Evolutionary conservation across 177 flowering plant genomes (phyloP).

Genomic region (Vitis hybrid): DNA sequence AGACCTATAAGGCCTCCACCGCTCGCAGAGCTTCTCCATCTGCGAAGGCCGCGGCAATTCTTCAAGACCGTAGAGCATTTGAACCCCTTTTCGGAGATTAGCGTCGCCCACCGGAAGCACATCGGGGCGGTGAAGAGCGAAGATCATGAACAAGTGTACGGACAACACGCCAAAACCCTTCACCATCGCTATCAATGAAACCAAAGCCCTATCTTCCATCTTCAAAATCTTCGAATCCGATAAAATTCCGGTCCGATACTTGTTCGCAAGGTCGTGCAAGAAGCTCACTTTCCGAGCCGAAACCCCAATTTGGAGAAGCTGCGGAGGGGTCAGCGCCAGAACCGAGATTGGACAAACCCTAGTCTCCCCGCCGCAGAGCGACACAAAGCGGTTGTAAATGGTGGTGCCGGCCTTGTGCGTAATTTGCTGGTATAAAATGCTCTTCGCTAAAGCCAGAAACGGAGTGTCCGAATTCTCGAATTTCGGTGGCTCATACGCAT

Average conservation of each 20-base stretch:
- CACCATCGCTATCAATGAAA: not conserved
- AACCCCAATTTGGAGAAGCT: not conserved
- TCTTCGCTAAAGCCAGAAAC: conserved; percentile 10
- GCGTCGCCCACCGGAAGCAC: not conserved
- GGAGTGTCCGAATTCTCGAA: conserved; percentile 3
- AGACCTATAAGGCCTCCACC: conserved; percentile 1
- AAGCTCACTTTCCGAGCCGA: not conserved
- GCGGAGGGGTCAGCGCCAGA: not conserved
- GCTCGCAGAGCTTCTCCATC: conserved; percentile 5
- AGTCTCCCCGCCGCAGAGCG: conserved; percentile 13
- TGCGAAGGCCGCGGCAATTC: conserved; percentile 4
- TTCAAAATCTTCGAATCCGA: not conserved
- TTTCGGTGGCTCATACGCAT: conserved; percentile 1
- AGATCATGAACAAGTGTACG: not conserved
- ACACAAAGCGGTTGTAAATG: conserved; percentile 3
- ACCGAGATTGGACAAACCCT: not conserved
- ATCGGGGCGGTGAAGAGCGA: not conserved
- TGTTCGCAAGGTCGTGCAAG: not conserved
- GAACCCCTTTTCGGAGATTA: conserved; percentile 5
- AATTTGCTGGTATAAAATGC: conserved; percentile 8
- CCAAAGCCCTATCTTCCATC: not conserved
- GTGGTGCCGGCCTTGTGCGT: conserved; percentile 4
- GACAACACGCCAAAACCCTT: not conserved
- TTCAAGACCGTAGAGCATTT: not conserved
- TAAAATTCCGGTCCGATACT: not conserved